Conservation (phyloP, 805 yeast genomes). For the Maudiozyma pseudohumilis region DNA sequence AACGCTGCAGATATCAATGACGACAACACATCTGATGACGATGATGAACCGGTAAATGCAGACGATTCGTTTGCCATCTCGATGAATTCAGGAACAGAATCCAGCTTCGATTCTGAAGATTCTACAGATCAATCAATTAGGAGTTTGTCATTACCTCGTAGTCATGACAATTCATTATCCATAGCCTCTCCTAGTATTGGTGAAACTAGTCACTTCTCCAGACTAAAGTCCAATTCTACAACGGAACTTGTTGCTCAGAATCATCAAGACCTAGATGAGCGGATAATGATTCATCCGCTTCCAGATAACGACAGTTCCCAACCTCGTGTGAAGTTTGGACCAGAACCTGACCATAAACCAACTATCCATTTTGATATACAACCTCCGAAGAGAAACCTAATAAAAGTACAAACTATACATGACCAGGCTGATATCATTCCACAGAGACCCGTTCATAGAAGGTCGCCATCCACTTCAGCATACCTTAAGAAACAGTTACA, state of each 20-base stretch:
- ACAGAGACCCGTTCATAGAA: neutral
- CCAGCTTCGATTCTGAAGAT: neutral
- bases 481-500: slow-evolving; percentile 11
- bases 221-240: neutral
- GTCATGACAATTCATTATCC: no score
- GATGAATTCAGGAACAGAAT: neutral
- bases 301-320: neutral
- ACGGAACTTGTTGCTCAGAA: neutral
- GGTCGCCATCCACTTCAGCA: neutral
- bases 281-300: neutral
- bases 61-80: slow-evolving; percentile 1
- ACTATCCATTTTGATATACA: slow-evolving; percentile 25
- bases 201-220: slow-evolving; percentile 2
- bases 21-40: slow-evolving; percentile 8
- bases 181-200: neutral
- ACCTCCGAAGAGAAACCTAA: slow-evolving; percentile 14
- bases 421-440: neutral
- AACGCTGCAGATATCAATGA: slow-evolving; percentile 6
- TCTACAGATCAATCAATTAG: no score
- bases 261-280: neutral
- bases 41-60: slow-evolving; percentile 1
- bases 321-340: neutral
- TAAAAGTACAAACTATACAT: slow-evolving; percentile 3
- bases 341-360: slow-evolving; percentile 9
- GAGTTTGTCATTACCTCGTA: no score